phyloP scores from a whole-genome alignment of 139 green algal species.

The Pseudopediastrum boryanum region DNA sequence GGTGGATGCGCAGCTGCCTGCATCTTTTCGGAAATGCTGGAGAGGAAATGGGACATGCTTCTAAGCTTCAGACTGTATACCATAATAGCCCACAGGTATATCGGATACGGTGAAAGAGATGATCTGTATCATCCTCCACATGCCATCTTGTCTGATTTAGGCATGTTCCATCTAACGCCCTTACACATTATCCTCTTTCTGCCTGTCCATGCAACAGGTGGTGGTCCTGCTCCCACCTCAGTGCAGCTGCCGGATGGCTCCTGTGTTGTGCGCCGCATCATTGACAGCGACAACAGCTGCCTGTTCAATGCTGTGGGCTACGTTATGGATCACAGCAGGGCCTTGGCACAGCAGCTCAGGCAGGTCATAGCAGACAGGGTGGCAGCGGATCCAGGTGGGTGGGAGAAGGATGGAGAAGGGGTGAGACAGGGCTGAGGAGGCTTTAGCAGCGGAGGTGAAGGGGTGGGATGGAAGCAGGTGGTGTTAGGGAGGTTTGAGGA shows the following conservation, averaged over 20 bases:
- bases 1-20: no score
- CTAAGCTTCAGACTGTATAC: background rate
- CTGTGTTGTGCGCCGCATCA: constrained; percentile 77
- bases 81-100: background rate
- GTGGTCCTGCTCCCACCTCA: constrained; percentile 37
- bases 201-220: background rate
- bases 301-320: constrained; percentile 93
- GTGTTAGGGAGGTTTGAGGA: no score
- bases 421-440: background rate
- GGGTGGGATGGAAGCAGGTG: background rate
- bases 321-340: constrained; percentile 68
- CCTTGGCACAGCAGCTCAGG: constrained; percentile 52
- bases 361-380: constrained; percentile 75
- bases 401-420: background rate
- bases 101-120: background rate
- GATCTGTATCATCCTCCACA: background rate
- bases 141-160: background rate
- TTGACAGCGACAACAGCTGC: constrained; percentile 92
- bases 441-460: background rate
- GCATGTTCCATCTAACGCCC: background rate
- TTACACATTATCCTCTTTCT: background rate
- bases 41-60: no score
- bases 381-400: constrained; percentile 58
- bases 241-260: constrained; percentile 59
- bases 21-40: no score